Percentiles rank a stretch among this genome's conserved stretches.
These are phyloP conservation scores for Stachybotrys elegans DNA, from an alignment of 2,329 filamentous ascomycete genomes.

Conservation along the genomic window DNA sequence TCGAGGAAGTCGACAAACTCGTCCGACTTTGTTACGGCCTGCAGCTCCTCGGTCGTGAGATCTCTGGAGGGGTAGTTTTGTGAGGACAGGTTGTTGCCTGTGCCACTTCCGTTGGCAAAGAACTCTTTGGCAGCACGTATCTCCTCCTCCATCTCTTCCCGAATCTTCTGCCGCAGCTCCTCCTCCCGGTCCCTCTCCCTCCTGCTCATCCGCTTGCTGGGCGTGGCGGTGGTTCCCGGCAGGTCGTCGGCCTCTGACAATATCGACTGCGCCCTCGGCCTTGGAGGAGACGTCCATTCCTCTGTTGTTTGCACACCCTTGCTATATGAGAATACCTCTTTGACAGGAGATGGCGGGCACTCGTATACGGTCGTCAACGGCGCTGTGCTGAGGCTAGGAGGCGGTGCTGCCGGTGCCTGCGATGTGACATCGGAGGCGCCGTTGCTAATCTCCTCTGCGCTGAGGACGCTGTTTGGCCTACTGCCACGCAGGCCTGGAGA, in stretches of 20 bases:
- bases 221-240: conserved; percentile 49
- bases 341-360: conserved; percentile 66
- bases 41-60: conserved; percentile 78
- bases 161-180: conserved; percentile 77
- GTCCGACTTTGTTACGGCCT: conserved; percentile 83
- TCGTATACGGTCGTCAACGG: conserved; percentile 76
- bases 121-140: conserved; percentile 66
- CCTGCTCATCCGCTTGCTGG: conserved; percentile 71
- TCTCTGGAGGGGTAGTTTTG: conserved; percentile 72
- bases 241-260: conserved; percentile 58
- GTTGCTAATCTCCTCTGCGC: conserved; percentile 74
- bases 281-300: conserved; percentile 57
- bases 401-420: conserved; percentile 35
- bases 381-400: conserved; percentile 69
- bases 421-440: conserved; percentile 59
- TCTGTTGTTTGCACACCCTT: conserved; percentile 92
- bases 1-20: conserved; percentile 96
- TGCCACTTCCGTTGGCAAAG: conserved; percentile 37
- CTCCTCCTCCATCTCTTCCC: conserved; percentile 90
- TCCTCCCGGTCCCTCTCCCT: conserved; percentile 81
- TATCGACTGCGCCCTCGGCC: conserved; percentile 34
- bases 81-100: conserved; percentile 15
- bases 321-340: conserved; percentile 92
- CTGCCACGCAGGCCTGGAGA: conserved; percentile 68
- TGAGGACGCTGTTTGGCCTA: conserved; percentile 81